Evolutionary conservation across 140 eudicot genomes (phyloP).

Genomic region (Flaveria floridana): DNA sequence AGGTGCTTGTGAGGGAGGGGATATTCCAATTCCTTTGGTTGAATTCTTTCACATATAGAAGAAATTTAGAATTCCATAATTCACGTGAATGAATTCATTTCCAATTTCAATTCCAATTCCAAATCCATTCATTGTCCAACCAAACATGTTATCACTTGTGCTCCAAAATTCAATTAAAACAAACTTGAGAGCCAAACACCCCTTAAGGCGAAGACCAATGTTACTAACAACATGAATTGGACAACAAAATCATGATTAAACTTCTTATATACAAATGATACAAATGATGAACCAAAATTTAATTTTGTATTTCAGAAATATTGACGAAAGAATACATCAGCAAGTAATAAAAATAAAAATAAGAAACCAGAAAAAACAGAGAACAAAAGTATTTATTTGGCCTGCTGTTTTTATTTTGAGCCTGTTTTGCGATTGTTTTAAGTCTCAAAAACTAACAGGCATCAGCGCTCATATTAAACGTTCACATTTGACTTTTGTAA

Average conservation of each 20-base stretch:
- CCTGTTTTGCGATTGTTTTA: not conserved
- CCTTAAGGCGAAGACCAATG: not conserved
- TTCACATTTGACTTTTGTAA: not conserved
- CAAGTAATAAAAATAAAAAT: not conserved
- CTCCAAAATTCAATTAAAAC: not conserved
- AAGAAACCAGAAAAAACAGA: not conserved
- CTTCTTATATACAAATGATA: not conserved
- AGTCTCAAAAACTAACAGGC: not conserved
- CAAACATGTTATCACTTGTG: not conserved
- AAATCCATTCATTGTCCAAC: not conserved
- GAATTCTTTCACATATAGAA: no score
- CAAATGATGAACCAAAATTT: not conserved
- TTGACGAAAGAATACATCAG: not conserved
- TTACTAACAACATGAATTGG: not conserved
- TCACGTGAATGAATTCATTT: no score
- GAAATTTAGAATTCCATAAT: no score
- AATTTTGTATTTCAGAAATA: not conserved
- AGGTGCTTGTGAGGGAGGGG: no score
- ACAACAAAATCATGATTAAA: not conserved
- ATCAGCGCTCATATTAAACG: not conserved
- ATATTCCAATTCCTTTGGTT: no score
- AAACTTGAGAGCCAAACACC: not conserved
- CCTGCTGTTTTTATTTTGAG: not conserved
- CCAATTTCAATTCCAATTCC: no score
- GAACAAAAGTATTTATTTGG: no score